A percentile compares a stretch with the other conserved stretches of the same genome.
Conservation (phyloP, 305 asterid genomes). For the Fraxinus albicans region DNA sequence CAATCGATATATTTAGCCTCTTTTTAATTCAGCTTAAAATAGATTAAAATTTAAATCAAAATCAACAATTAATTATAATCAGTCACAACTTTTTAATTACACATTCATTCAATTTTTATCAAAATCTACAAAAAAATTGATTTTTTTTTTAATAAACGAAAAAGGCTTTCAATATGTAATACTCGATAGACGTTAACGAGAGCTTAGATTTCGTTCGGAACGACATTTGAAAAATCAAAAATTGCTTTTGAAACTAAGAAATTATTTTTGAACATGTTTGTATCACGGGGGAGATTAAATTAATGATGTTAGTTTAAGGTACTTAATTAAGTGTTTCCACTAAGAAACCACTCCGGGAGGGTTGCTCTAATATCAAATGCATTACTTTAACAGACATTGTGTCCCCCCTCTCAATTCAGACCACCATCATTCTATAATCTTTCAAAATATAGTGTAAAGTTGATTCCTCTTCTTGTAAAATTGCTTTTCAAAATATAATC, state of each 20-base stretch:
- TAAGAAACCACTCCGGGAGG: constrained; percentile 38
- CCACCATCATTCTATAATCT: constrained; percentile 44
- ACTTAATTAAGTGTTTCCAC: constrained; percentile 47
- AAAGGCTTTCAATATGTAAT: background rate
- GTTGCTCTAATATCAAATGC: constrained; percentile 27
- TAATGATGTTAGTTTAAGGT: constrained; percentile 29
- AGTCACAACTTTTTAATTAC: no score
- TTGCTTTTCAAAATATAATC: no score
- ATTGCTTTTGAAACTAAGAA: background rate
- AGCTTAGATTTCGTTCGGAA: background rate
- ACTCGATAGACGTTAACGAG: background rate
- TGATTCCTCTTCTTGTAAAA: constrained; percentile 22
- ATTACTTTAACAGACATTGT: constrained; percentile 54
- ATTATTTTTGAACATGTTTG: background rate
- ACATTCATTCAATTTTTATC: background rate
- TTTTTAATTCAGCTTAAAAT: background rate
- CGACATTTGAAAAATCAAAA: background rate
- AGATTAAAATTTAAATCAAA: no score
- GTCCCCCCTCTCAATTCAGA: constrained; percentile 42
- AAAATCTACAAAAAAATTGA: no score
- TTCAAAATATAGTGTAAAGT: constrained; percentile 17
- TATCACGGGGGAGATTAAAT: constrained; percentile 24
- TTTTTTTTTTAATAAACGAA: no score
- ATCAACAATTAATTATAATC: no score
- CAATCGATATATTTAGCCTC: background rate